These are phyloP conservation scores for Haberlea rhodopensis DNA, from an alignment of 257 asterid genomes.

Conservation along the genomic window DNA sequence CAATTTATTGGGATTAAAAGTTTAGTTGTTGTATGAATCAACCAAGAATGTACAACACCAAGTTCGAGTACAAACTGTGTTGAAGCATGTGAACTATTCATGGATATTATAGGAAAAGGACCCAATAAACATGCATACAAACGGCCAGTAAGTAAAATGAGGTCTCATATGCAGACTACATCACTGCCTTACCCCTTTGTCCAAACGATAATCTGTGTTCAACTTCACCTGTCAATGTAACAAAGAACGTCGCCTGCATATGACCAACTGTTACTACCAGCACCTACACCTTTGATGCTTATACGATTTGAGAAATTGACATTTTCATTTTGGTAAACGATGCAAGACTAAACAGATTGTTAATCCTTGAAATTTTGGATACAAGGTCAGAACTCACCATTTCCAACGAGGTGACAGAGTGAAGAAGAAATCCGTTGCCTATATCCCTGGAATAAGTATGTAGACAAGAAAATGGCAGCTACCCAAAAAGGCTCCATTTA, in stretches of 20 bases:
- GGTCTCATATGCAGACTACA: constrained; percentile 26
- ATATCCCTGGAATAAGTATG: constrained; percentile 33
- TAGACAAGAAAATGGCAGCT: background rate
- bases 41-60: too few species aligned
- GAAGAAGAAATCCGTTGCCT: constrained; percentile 50
- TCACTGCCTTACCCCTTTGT: constrained; percentile 54
- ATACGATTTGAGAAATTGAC: background rate
- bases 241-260: constrained; percentile 45
- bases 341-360: background rate
- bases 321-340: background rate
- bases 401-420: constrained; percentile 46
- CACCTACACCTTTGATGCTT: background rate
- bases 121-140: too few species aligned
- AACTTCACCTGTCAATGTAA: constrained; percentile 49
- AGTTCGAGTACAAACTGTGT: too few species aligned
- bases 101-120: too few species aligned
- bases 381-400: constrained; percentile 39
- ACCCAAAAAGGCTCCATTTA: background rate
- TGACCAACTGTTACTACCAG: background rate
- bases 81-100: too few species aligned
- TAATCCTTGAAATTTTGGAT: constrained; percentile 8
- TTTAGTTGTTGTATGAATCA: too few species aligned
- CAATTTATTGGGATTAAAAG: too few species aligned
- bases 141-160: background rate
- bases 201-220: constrained; percentile 36